Evolutionary conservation across 1,139 yeast genomes (phyloP), one percentile per base, ranked within the genome.

Genomic region (Hyphopichia fennica): DNA sequence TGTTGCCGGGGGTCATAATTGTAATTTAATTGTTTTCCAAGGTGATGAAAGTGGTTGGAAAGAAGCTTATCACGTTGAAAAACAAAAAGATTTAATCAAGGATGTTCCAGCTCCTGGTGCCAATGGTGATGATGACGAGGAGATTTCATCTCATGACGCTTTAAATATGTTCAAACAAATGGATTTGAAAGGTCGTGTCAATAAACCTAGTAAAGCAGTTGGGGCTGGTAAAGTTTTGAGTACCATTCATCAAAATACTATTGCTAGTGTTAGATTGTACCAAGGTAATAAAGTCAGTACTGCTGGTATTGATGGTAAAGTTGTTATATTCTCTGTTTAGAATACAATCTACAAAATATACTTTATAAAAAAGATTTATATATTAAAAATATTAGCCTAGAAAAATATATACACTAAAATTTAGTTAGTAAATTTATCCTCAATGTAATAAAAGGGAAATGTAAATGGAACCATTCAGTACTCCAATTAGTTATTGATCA

Each of bases 101-200:
- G 78, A 73, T 48, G 60, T 55, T 19, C 53, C 63, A 15, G 51
- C 62, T 17, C 58, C 62, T 13, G 45, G 50, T 22, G 51, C 50
- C 14, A 45, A 45, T 27, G 73, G 65, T 41, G 71, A 64, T 16
- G 82, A 77, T 18, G 82, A 76, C 31, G 80, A 73, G 44, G 93
- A 84, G 58, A 74, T 80, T 41, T 73, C 82, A 22, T 82, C 86
- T 45, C 86, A 84, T 52, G 85, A 90, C 47, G 98, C 98, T 13
- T 78, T 93, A 62, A 87, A 87, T 67, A 89, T 93, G 93, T 95
- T 95, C 71, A 85, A 90, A 65, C 96, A 93, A 65, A 75, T 93
- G 77, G 99, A 93, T 66, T 78, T 93, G 64, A 91, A 90, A 75
- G 99, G 99, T 43, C 79, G 88, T 45, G 82, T 80, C 41, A 72